These are phyloP conservation scores for Nemania sp. DNA, from an alignment of 2,329 filamentous ascomycete species.

Conservation along the genomic window DNA sequence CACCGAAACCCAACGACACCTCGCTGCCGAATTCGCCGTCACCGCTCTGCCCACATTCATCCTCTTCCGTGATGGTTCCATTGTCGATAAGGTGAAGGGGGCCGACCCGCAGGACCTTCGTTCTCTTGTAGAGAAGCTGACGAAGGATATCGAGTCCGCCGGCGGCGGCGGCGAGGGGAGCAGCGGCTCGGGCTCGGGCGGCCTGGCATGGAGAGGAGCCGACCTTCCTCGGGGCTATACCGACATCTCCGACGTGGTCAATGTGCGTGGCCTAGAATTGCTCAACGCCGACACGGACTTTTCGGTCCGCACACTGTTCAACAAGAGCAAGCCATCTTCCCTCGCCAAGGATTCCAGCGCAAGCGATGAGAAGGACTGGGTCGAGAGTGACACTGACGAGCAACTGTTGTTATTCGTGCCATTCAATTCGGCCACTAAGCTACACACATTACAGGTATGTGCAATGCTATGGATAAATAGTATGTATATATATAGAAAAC, in stretches of 20 bases:
- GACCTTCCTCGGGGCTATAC: constrained; percentile 77
- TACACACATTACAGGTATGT: constrained; percentile 76
- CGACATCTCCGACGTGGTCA: constrained; percentile 82
- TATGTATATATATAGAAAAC: constrained; percentile 11
- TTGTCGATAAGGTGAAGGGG: constrained; percentile 72
- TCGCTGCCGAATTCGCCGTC: constrained; percentile 74
- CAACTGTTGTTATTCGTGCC: constrained; percentile 93
- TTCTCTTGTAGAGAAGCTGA: constrained; percentile 71
- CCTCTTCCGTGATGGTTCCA: constrained; percentile 74
- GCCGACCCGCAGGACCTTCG: constrained; percentile 74
- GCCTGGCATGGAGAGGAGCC: constrained; percentile 71
- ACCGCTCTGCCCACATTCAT: constrained; percentile 89
- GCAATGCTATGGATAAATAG: background rate
- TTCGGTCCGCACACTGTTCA: constrained; percentile 74
- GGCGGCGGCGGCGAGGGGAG: constrained; percentile 54
- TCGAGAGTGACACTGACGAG: constrained; percentile 96
- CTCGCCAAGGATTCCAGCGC: constrained; percentile 91
- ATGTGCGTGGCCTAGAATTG: constrained; percentile 79
- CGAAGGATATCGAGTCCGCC: constrained; percentile 58
- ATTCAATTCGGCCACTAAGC: constrained; percentile 84
- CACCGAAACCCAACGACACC: constrained; percentile 67
- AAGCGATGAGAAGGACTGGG: constrained; percentile 83
- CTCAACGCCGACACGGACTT: constrained; percentile 82
- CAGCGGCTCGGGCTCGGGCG: constrained; percentile 49
- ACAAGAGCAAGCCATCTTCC: constrained; percentile 61